These are phyloP conservation scores for Aurantiochytrium sp. DNA, from an alignment of 108 stramenopile genomes.

Conservation along the genomic window DNA sequence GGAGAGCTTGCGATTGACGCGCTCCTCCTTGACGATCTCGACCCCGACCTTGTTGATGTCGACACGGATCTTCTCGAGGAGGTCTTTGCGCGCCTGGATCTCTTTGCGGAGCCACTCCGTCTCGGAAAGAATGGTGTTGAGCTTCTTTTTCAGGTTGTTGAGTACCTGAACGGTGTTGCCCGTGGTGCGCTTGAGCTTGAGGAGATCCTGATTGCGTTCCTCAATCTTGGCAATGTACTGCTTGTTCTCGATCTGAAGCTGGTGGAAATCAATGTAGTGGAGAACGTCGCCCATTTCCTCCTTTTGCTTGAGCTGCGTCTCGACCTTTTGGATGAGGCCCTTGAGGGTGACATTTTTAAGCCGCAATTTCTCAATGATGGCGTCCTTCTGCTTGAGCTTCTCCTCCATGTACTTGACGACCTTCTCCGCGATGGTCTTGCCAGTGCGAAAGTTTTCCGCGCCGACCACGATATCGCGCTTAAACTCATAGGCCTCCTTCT, in stretches of 20 bases:
- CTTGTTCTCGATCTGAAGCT: slow-evolving; percentile 71
- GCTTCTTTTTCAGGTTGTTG: slow-evolving; percentile 52
- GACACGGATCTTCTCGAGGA: slow-evolving; percentile 39
- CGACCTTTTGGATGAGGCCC: slow-evolving; percentile 52
- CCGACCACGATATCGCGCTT: slow-evolving; percentile 65
- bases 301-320: slow-evolving; percentile 55
- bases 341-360: slow-evolving; percentile 60
- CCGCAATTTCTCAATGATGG: slow-evolving; percentile 62
- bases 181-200: slow-evolving; percentile 55
- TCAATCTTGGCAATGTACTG: slow-evolving; percentile 62
- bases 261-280: slow-evolving; percentile 69
- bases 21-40: slow-evolving; percentile 30
- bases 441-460: slow-evolving; percentile 64
- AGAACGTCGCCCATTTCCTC: slow-evolving; percentile 65
- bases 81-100: background rate
- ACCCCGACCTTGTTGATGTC: slow-evolving; percentile 42
- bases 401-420: slow-evolving; percentile 64
- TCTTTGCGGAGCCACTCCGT: slow-evolving; percentile 49
- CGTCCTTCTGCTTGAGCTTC: slow-evolving; percentile 51
- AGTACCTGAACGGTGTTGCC: slow-evolving; percentile 54
- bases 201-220: slow-evolving; percentile 62
- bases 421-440: slow-evolving; percentile 52
- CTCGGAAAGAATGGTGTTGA: slow-evolving; percentile 40
- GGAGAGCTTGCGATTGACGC: background rate
- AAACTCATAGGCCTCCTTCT: slow-evolving; percentile 67